Evolutionary conservation across 106 monocot species (phyloP).

Genomic region (Dendrobium chrysotoxum): DNA sequence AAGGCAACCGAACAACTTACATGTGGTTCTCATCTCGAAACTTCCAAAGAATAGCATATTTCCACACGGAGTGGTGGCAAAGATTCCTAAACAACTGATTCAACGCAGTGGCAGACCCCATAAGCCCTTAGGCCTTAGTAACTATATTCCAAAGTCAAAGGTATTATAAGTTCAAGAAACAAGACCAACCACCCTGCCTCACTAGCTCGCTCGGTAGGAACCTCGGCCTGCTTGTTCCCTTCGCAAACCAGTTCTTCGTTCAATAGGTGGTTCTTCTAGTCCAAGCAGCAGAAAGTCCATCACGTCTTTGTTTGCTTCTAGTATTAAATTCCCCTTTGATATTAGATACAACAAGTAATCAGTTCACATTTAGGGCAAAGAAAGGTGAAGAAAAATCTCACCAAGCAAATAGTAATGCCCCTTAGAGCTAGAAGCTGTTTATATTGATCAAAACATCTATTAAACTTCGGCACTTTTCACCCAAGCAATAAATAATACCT

Average conservation of each 20-base stretch:
- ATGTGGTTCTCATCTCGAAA: conserved; percentile 13
- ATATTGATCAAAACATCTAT: neutral
- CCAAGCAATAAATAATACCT: neutral
- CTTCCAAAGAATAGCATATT: conserved; percentile 76
- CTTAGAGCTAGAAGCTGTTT: neutral
- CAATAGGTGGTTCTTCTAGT: conserved; percentile 38
- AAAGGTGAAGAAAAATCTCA: neutral
- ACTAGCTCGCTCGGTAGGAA: conserved; percentile 63
- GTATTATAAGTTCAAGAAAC: neutral
- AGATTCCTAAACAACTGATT: conserved; percentile 42
- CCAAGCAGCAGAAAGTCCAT: conserved; percentile 55
- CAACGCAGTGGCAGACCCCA: conserved; percentile 29
- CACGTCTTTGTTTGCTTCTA: conserved; percentile 9
- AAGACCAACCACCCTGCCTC: neutral
- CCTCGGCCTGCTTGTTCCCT: conserved; percentile 74
- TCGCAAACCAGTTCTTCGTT: conserved; percentile 52
- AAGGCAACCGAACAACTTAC: conserved; percentile 27
- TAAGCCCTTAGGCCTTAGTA: neutral
- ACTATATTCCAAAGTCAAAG: neutral
- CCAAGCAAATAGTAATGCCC: neutral
- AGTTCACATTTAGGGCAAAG: neutral
- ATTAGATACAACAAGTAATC: neutral
- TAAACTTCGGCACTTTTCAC: neutral
- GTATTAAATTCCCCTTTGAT: neutral
- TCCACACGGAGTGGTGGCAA: conserved; percentile 46